Conservation (phyloP, 169 alveolate genomes). For the Babesia gibsoni region DNA sequence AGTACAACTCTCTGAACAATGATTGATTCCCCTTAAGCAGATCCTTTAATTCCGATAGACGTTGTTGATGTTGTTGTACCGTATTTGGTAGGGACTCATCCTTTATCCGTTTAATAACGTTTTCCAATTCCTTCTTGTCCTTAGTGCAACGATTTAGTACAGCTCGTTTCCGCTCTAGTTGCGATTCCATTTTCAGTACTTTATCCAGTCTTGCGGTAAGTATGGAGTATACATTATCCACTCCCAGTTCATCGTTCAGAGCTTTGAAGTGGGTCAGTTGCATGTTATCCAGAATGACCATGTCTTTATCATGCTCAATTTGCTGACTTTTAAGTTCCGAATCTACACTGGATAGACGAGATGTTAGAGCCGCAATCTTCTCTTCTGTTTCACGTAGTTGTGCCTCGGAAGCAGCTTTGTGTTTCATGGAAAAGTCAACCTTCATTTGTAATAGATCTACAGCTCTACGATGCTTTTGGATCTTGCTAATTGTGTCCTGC, state of each 20-base stretch:
- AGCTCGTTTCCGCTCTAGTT: slow-evolving; percentile 23
- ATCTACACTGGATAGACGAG: slow-evolving; percentile 1
- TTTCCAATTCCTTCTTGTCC: slow-evolving; percentile 38
- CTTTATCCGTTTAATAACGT: slow-evolving; percentile 2
- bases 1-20: slow-evolving; percentile 12
- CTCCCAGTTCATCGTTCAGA: slow-evolving; percentile 41
- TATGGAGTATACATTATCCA: slow-evolving; percentile 24
- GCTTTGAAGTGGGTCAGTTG: slow-evolving; percentile 18
- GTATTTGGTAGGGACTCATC: background rate
- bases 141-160: slow-evolving; percentile 12
- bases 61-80: background rate
- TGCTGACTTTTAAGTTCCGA: background rate
- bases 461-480: slow-evolving; percentile 41
- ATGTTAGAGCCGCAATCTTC: background rate
- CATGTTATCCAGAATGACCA: background rate
- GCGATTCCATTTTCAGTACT: background rate
- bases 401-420: slow-evolving; percentile 21
- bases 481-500: background rate
- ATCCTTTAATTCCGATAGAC: slow-evolving; percentile 6
- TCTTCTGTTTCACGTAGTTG: slow-evolving; percentile 1
- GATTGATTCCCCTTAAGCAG: slow-evolving; percentile 3
- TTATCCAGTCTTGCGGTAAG: background rate
- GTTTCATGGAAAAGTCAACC: slow-evolving; percentile 34
- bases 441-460: slow-evolving; percentile 25
- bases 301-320: background rate